phyloP scores from a whole-genome alignment of 176 grass and related monocot species.

The Themeda triandra region DNA sequence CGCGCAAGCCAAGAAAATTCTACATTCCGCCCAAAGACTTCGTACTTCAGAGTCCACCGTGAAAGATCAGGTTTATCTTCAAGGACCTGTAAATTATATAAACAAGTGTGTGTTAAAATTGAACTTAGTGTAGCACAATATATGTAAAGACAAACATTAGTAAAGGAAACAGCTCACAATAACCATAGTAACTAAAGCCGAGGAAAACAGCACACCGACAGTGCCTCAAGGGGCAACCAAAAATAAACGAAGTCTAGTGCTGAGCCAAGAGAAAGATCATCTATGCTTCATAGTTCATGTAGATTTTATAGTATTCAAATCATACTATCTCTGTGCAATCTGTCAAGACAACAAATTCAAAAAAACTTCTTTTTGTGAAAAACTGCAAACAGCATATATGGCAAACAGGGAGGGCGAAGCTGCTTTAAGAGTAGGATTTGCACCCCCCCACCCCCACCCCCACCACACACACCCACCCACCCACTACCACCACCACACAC shows the following conservation, averaged over 20 bases:
- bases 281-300: too few relatives aligned
- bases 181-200: neutral
- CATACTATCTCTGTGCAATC: too few relatives aligned
- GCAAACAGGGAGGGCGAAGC: too few relatives aligned
- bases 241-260: neutral
- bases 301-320: neutral
- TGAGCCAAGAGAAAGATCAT: too few relatives aligned
- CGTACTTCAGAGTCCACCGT: slow-evolving; percentile 84
- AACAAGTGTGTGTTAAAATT: neutral
- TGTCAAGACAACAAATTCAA: too few relatives aligned
- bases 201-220: neutral
- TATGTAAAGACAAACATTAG: slow-evolving; percentile 15
- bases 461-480: too few relatives aligned
- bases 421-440: too few relatives aligned
- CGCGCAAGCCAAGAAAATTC: slow-evolving; percentile 96
- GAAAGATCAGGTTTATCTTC: slow-evolving; percentile 91
- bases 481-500: too few relatives aligned
- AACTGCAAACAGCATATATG: too few relatives aligned
- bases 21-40: slow-evolving; percentile 68
- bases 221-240: neutral
- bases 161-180: neutral
- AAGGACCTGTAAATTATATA: slow-evolving; percentile 54
- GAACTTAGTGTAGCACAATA: neutral
- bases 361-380: too few relatives aligned
- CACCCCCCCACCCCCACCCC: too few relatives aligned